Evolutionary conservation across 805 yeast species (phyloP).

Genomic region (Wickerhamomyces alni): DNA sequence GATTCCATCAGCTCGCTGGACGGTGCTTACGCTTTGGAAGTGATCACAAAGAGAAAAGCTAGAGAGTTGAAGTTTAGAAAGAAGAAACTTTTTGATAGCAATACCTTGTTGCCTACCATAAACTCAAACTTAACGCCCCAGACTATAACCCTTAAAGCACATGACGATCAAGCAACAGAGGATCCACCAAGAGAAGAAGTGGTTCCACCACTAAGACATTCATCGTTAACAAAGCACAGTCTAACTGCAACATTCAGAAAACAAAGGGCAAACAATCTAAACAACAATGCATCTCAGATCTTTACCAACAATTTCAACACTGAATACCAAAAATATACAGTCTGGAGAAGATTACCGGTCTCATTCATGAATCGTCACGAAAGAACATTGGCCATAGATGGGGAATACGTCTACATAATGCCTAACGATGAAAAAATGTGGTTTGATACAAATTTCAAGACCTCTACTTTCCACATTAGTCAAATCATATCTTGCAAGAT

Average conservation of each 20-base stretch:
- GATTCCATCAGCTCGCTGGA: slow-evolving; percentile 36
- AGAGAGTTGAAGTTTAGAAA: slow-evolving; percentile 29
- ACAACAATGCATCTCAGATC: slow-evolving; percentile 29
- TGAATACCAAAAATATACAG: slow-evolving; percentile 75
- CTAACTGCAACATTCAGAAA: slow-evolving; percentile 25
- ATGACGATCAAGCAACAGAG: neutral
- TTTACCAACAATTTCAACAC: slow-evolving; percentile 14
- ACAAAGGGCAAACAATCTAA: too few species aligned
- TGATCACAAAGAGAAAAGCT: slow-evolving; percentile 36
- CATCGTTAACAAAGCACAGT: slow-evolving; percentile 10
- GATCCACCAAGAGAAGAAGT: neutral
- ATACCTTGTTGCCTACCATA: slow-evolving; percentile 22
- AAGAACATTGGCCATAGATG: slow-evolving; percentile 81
- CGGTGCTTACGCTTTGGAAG: slow-evolving; percentile 34
- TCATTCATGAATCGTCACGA: slow-evolving; percentile 77
- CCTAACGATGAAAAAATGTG: slow-evolving; percentile 77
- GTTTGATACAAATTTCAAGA: slow-evolving; percentile 65
- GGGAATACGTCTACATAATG: slow-evolving; percentile 85
- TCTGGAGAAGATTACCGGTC: slow-evolving; percentile 85
- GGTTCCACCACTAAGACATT: slow-evolving; percentile 1
- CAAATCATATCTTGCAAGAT: slow-evolving; percentile 74
- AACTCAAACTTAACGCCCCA: slow-evolving; percentile 25
- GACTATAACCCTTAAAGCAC: slow-evolving; percentile 15
- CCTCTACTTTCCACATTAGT: slow-evolving; percentile 79
- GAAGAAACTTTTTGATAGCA: slow-evolving; percentile 17